Base-by-base conservation (phyloP, 2,329 filamentous ascomycete genomes). In the Myriosclerotinia scirpicola region DNA sequence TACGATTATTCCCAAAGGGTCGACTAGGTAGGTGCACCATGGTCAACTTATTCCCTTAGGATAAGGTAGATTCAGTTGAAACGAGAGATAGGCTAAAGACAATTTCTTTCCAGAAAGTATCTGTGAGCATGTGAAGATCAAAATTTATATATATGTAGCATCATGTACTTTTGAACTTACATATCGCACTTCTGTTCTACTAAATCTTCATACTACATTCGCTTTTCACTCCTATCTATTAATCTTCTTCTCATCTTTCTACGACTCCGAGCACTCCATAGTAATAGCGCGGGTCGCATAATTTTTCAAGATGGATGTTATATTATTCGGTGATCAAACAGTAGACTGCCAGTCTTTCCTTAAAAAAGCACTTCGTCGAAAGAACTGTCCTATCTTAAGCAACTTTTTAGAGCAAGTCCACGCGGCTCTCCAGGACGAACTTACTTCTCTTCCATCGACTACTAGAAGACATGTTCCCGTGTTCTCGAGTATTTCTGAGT, bases 401-500 rank as follows among this genome's bases (percentile, higher is more conserved):
- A 69, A 66, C 60, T 90, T 90, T 75, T 78, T 90, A 67, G 83
- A 87, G 70, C 81, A 84, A 69, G 81, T 80, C 63, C 81, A 82
- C 69, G 81, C 85, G 69, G 84, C 83, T 61, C 78, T 90, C 69
- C 83, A 83, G 71, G 82, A 84, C 65, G 87, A 90, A 77, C 81
- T 86, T 67, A 82, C 85, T 70, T 77, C 78, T 61, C 80, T 90
- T 60, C 81, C 85, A 48, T 81, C 80, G 69, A 78, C 82, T 65
- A 83, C 88, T 75, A 81, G 87, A 68, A 78, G 82, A 67, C 79
- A 80, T 68, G 82, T 90, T 58, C 87, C 88, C 12, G 79, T 84
- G 67, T 90, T 90, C 77, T 79, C 85, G 67, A 87, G 81, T 8
- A 78, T 90, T 65, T 83, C 83, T 75, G 86, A 90, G 71, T 80